Conservation (phyloP, 78 protist genomes). For the Planoprotostelium fungivorum region DNA sequence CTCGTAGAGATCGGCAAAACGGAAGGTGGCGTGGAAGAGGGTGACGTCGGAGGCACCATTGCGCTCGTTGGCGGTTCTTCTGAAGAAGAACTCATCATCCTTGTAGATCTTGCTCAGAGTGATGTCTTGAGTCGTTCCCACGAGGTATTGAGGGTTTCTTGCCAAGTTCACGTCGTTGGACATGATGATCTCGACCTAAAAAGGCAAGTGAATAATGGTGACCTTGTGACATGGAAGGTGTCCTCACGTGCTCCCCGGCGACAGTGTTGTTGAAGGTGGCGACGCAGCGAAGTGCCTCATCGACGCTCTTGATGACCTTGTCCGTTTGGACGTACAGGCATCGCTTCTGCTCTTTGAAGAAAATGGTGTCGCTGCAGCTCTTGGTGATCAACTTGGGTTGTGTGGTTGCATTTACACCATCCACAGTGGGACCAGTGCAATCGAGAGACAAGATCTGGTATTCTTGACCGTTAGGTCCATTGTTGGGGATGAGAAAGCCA, state of each 20-base stretch:
- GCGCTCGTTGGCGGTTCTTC: background rate
- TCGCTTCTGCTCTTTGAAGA: no score
- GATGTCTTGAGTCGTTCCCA: background rate
- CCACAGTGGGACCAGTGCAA: background rate
- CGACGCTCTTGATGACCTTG: no score
- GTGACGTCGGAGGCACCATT: background rate
- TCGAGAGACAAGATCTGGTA: background rate
- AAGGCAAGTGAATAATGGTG: no score
- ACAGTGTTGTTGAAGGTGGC: no score
- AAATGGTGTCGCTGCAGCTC: no score
- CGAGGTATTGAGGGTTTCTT: background rate
- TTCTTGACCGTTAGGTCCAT: background rate
- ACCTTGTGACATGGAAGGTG: no score
- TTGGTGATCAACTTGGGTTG: no score
- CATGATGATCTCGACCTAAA: background rate
- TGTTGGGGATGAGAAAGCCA: background rate
- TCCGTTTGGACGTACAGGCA: no score
- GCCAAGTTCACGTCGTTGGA: background rate
- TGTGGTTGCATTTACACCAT: background rate
- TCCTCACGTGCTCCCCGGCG: no score
- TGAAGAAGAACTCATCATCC: background rate
- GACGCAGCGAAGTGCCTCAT: no score
- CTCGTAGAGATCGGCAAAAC: background rate
- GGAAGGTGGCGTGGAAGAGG: background rate
- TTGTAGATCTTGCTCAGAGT: background rate